Percentiles rank a stretch among this genome's conserved stretches.
phyloP scores from a whole-genome alignment of 306 rosid species.

The Cicer yamashitae region DNA sequence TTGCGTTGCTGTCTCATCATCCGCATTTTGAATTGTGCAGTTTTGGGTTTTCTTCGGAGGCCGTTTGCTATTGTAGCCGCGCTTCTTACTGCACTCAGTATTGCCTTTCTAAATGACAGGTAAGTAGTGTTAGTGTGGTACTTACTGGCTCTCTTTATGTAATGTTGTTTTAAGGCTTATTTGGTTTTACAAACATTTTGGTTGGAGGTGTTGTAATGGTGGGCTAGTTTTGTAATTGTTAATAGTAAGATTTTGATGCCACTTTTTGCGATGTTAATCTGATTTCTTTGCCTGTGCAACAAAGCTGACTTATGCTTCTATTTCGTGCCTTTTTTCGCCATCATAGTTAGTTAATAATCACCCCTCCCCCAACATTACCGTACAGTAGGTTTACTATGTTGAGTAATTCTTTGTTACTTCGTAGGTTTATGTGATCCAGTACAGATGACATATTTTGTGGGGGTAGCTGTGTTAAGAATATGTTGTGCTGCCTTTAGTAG shows the following conservation, averaged over 20 bases:
- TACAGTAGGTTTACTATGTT: background rate
- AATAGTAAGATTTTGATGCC: conserved; percentile 1
- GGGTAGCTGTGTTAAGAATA: background rate
- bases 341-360: background rate
- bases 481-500: conserved; percentile 21
- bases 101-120: conserved; percentile 98
- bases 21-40: conserved; percentile 52
- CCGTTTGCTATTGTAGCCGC: conserved; percentile 87
- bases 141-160: background rate
- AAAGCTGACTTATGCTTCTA: conserved; percentile 19
- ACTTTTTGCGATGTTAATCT: background rate
- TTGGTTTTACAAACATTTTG: conserved; percentile 24
- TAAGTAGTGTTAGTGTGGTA: conserved; percentile 33
- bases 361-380: background rate
- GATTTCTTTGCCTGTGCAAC: conserved; percentile 20
- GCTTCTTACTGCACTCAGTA: conserved; percentile 78
- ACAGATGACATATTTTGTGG: conserved; percentile 19
- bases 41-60: conserved; percentile 84
- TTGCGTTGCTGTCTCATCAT: background rate
- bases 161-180: conserved; percentile 23
- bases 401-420: background rate
- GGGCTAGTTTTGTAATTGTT: conserved; percentile 8
- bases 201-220: background rate
- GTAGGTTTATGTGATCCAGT: background rate
- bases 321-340: background rate